A percentile compares a stretch with the other conserved stretches of the same genome.
Evolutionary conservation across 2,329 filamentous ascomycete genomes (phyloP).

Genomic region (Cordyceps farinosa): DNA sequence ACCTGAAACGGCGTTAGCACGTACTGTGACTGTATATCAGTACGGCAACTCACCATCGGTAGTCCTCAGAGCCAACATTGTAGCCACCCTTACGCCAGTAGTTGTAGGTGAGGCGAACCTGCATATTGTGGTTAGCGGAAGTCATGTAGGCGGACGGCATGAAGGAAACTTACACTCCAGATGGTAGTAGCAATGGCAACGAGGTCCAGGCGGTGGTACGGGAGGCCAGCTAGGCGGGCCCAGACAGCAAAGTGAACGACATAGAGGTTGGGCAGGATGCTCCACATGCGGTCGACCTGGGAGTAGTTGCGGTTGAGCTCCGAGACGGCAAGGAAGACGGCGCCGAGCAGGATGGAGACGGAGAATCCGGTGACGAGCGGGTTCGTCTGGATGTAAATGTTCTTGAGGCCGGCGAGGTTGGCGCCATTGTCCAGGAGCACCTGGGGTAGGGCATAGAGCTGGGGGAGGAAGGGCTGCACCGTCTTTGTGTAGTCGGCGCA

Average conservation of each 20-base stretch:
- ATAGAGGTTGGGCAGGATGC: slow-evolving; percentile 81
- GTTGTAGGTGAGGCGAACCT: slow-evolving; percentile 86
- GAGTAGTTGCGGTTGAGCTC: slow-evolving; percentile 93
- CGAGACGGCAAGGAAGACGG: slow-evolving; percentile 68
- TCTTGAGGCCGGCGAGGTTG: slow-evolving; percentile 58
- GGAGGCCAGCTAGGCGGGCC: slow-evolving; percentile 70
- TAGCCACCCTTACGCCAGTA: slow-evolving; percentile 97
- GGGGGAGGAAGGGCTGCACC: slow-evolving; percentile 69
- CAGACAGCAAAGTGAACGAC: slow-evolving; percentile 81
- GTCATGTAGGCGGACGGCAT: neutral
- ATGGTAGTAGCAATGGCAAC: slow-evolving; percentile 65
- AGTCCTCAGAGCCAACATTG: slow-evolving; percentile 83
- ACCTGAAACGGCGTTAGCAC: slow-evolving; percentile 44
- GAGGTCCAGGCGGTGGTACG: slow-evolving; percentile 67
- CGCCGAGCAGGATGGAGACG: slow-evolving; percentile 66
- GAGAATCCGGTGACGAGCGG: slow-evolving; percentile 74
- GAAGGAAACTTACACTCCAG: slow-evolving; percentile 68
- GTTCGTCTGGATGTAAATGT: slow-evolving; percentile 80
- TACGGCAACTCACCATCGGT: slow-evolving; percentile 62
- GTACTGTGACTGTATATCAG: neutral
- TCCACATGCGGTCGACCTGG: slow-evolving; percentile 94
- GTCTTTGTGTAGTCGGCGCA: slow-evolving; percentile 73
- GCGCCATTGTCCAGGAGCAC: slow-evolving; percentile 58
- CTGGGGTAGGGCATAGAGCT: slow-evolving; percentile 66
- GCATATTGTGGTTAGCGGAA: neutral